These are phyloP conservation scores for Agaricales sp. DNA, from an alignment of 1,284 basidiomycete genomes.

Conservation along the genomic window DNA sequence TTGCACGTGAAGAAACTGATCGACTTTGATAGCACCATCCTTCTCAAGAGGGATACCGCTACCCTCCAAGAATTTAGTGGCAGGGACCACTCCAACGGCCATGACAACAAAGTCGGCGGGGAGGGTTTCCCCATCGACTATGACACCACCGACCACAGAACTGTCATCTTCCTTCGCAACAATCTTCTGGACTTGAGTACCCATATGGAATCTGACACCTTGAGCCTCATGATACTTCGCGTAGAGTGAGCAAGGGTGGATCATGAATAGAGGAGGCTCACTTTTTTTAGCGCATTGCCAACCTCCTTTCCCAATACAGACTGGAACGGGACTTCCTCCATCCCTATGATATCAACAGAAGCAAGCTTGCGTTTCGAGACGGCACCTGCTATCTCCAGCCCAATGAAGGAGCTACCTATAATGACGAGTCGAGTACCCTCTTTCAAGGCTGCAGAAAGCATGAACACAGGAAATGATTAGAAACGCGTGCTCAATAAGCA, in stretches of 20 bases:
- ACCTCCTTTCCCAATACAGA: constrained; percentile 74
- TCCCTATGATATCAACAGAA: constrained; percentile 76
- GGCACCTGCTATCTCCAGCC: constrained; percentile 83
- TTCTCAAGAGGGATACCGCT: constrained; percentile 63
- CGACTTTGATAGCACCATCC: constrained; percentile 77
- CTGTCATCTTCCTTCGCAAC: constrained; percentile 44
- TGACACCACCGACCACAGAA: constrained; percentile 43
- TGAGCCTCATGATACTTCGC: constrained; percentile 65
- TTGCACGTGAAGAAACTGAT: constrained; percentile 66
- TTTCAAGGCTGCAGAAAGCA: constrained; percentile 31
- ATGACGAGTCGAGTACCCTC: constrained; percentile 76
- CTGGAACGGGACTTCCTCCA: constrained; percentile 81
- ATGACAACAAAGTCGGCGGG: constrained; percentile 78
- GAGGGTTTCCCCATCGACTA: constrained; percentile 63
- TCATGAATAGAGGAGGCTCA: constrained; percentile 16
- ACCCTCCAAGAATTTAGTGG: constrained; percentile 73
- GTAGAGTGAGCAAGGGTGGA: constrained; percentile 3
- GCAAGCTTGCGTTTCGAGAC: constrained; percentile 67
- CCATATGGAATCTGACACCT: constrained; percentile 80
- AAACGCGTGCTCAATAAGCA: constrained; percentile 12
- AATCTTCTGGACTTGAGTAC: constrained; percentile 66
- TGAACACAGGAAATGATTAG: constrained; percentile 6
- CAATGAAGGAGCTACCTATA: constrained; percentile 89
- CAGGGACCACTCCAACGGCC: constrained; percentile 85
- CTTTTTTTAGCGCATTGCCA: constrained; percentile 74